Base-by-base conservation (phyloP, 495 filamentous ascomycete species). In the Talaromyces liani region DNA sequence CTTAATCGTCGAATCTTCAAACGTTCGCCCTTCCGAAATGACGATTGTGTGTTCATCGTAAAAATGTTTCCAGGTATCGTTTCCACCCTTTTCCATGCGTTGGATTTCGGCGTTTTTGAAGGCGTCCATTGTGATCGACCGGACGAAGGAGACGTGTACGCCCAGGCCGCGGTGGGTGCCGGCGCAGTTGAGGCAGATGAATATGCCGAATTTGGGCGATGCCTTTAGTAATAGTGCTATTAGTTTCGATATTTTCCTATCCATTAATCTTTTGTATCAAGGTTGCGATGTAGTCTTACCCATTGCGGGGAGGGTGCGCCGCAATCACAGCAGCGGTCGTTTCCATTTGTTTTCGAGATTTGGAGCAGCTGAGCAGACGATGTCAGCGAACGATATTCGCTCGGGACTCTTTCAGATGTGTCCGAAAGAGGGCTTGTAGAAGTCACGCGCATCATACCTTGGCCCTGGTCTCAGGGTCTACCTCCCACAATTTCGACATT, bases 111-210 rank as follows among this genome's bases (percentile, higher is more conserved):
- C 79, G 65, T 84, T 84, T 73, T 98, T 98, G 79, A 98, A 97
- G 63, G 90, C 89, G 80, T 98, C 94, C 94, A 98, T 98, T 55
- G 90, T 95, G 66, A 98, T 91, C 64, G 86, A 91, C 65, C 94
- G 89, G 61, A 98, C 91, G 77, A 98, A 98, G 71, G 92, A 97
- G 70, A 98, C 96, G 80, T 98, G 94, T 29, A 98, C 94, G 60
- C 94, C 94, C 16, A 98, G 84, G 3, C 91, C 90, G 67, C 94
- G 90, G 79, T 98, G 94, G 29, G 92, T 91, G 65, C 94, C 94
- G 57, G 94, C 94, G 78, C 94, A 98, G 64, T 87, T 90, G 51
- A 98, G 87, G 76, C 94, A 98, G 79, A 98, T 97, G 76, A 98
- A 98, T 75, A 95, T 90, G 66, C 85, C 85, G 73, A 89, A 86